A percentile compares a stretch with the other conserved stretches of the same genome.
Conservation (phyloP, 2,329 filamentous ascomycete genomes). For the Aspergillus transmontanensis region DNA sequence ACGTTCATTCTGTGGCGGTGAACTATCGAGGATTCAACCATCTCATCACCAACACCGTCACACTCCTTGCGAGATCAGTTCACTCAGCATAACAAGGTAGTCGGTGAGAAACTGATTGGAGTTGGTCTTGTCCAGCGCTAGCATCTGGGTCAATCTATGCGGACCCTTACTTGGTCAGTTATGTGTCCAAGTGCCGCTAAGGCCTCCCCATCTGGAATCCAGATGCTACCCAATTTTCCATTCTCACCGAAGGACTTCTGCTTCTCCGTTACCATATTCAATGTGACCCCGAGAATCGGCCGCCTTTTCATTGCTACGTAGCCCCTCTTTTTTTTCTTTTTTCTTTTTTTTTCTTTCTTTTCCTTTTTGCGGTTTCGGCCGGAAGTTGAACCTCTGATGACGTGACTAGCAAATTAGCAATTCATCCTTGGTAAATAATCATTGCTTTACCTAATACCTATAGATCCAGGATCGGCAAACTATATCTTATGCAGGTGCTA, state of each 20-base stretch:
- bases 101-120: not conserved
- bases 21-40: constrained; percentile 3
- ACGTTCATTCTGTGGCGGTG: constrained; percentile 21
- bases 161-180: not conserved
- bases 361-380: not conserved
- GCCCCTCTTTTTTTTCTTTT: too few relatives aligned
- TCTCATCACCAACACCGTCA: not conserved
- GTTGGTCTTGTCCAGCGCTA: not conserved
- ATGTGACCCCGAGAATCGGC: not conserved
- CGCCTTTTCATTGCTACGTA: not conserved
- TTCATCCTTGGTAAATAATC: too few relatives aligned
- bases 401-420: not conserved
- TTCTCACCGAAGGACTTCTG: not conserved
- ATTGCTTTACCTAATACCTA: not conserved
- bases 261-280: not conserved
- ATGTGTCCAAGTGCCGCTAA: not conserved
- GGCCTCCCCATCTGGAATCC: not conserved
- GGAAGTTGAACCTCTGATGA: not conserved
- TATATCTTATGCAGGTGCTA: not conserved
- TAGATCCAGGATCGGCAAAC: constrained; percentile 2
- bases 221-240: not conserved
- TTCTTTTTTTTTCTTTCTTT: too few relatives aligned
- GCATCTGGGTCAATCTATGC: not conserved
- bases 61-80: not conserved
- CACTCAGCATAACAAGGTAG: not conserved